These are phyloP conservation scores for Vachellia collinsii DNA, from an alignment of 306 rosid species.

Conservation along the genomic window DNA sequence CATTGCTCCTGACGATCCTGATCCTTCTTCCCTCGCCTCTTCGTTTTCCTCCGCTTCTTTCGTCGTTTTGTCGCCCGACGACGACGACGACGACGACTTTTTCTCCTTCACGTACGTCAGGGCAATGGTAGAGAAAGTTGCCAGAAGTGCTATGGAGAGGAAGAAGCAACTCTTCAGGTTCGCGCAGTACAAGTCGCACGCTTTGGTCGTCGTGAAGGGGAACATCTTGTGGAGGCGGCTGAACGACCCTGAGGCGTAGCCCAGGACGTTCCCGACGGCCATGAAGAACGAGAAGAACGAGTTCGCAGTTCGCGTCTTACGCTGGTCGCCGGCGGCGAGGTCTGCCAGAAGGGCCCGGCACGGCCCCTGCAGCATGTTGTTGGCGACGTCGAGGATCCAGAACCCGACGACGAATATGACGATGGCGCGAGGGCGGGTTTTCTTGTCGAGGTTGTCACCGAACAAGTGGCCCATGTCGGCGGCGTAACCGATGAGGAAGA, in stretches of 20 bases:
- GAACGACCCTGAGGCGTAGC: slow-evolving; percentile 65
- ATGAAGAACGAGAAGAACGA: slow-evolving; percentile 67
- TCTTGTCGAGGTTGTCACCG: slow-evolving; percentile 35
- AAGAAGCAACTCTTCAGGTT: slow-evolving; percentile 80
- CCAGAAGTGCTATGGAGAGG: slow-evolving; percentile 51
- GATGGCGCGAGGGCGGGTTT: slow-evolving; percentile 47
- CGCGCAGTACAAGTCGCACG: slow-evolving; percentile 70
- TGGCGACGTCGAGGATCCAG: slow-evolving; percentile 72
- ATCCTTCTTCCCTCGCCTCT: neutral
- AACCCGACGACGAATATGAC: slow-evolving; percentile 56
- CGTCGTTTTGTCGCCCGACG: neutral
- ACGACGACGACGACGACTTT: neutral
- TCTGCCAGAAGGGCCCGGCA: slow-evolving; percentile 68
- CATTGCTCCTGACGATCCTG: neutral
- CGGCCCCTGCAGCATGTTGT: slow-evolving; percentile 70
- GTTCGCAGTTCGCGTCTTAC: slow-evolving; percentile 44
- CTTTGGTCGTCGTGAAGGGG: slow-evolving; percentile 57
- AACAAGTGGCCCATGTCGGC: slow-evolving; percentile 63
- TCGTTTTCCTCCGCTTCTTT: neutral
- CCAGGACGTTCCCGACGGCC: slow-evolving; percentile 70
- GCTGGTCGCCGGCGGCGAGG: slow-evolving; percentile 45
- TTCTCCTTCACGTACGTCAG: slow-evolving; percentile 46
- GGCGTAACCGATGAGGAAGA: slow-evolving; percentile 68
- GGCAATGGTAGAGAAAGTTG: slow-evolving; percentile 4
- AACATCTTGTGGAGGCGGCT: slow-evolving; percentile 40